Evolutionary conservation across 148 eudicot genomes (phyloP), one percentile per base, ranked within the genome.

Genomic region (Vaccinium macrocarpon): DNA sequence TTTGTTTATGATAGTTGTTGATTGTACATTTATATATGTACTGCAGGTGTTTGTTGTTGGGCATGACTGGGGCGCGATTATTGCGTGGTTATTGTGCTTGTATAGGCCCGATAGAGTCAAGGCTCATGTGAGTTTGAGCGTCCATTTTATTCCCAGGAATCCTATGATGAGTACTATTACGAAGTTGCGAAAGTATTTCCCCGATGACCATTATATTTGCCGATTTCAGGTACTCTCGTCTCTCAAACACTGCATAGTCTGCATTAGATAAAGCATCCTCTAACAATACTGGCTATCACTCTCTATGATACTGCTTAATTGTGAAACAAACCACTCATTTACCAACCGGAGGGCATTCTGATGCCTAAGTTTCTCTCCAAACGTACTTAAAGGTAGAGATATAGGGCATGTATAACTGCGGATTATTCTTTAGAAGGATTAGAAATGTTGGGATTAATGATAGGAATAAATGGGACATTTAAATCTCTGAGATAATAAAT

Each of bases 131-230:
- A 78, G 49, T 50, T 27, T 84, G 76, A 76, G 86, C 74, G 61
- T 84, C 25, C 61, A 64, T 50, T 84, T 66, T 35, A 6, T n/a
- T 15, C 48, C 86, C 3, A 78, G 83, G n/a, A 46, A 56, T 82
- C 83, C 86, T 2, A 52, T 29, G n/a, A 23, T 25, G 6, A 21
- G 48, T 56, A 6, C 57, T 3, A 70, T 79, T 6, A 68, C 53
- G 12, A 48, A 2, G n/a, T 42, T 79, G 25, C 18, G 86, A 35
- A 8, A 5, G 27, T 21, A 55, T 1, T 84, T 78, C 62, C 82
- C 82, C 2, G 82, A 84, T 84, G 86, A 82, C 55, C 25, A 50
- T 74, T 82, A 70, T 32, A 53, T 82, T n/a, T 82, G 50, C 70
- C 56, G 84, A 84, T 79, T 72, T 21, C 86, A 68, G 82, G 82